Conservation (phyloP, 2,329 filamentous ascomycete genomes). For the Fusarium subglutinans region DNA sequence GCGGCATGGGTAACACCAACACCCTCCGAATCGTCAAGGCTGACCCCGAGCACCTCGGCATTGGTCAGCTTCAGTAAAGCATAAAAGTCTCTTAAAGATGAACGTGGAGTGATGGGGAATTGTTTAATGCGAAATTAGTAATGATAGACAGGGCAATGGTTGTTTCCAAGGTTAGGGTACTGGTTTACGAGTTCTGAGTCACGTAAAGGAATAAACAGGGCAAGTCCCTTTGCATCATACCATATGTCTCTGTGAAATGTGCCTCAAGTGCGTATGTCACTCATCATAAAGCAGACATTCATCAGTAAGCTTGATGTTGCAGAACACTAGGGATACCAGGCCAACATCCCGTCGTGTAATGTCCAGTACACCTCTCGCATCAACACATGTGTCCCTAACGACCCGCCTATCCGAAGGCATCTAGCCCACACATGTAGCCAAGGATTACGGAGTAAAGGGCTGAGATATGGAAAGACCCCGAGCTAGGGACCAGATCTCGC, state of each 20-base stretch:
- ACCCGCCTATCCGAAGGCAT: background rate
- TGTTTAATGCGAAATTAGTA: constrained; percentile 44
- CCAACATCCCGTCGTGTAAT: background rate
- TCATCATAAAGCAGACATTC: too few species aligned
- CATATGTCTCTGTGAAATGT: background rate
- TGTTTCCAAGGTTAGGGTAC: constrained; percentile 42
- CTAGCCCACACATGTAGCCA: constrained; percentile 11
- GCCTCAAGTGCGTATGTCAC: background rate
- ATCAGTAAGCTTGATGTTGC: background rate
- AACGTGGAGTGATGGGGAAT: constrained; percentile 19
- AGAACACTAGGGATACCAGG: background rate
- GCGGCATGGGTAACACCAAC: constrained; percentile 92
- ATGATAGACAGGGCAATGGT: constrained; percentile 45
- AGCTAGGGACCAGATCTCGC: background rate
- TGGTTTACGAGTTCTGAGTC: constrained; percentile 41
- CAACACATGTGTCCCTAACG: background rate
- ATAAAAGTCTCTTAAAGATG: constrained; percentile 19
- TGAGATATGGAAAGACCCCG: constrained; percentile 4
- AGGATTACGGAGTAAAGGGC: constrained; percentile 10
- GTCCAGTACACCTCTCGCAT: background rate
- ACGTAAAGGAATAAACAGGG: constrained; percentile 35
- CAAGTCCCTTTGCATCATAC: constrained; percentile 16
- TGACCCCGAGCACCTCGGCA: constrained; percentile 66
- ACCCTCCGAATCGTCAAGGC: constrained; percentile 74
- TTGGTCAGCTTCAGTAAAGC: constrained; percentile 54